Percentiles rank a stretch among this genome's conserved stretches.
These are phyloP conservation scores for Aspergillus calidoustus DNA, from an alignment of 2,329 filamentous ascomycete genomes.

Conservation along the genomic window DNA sequence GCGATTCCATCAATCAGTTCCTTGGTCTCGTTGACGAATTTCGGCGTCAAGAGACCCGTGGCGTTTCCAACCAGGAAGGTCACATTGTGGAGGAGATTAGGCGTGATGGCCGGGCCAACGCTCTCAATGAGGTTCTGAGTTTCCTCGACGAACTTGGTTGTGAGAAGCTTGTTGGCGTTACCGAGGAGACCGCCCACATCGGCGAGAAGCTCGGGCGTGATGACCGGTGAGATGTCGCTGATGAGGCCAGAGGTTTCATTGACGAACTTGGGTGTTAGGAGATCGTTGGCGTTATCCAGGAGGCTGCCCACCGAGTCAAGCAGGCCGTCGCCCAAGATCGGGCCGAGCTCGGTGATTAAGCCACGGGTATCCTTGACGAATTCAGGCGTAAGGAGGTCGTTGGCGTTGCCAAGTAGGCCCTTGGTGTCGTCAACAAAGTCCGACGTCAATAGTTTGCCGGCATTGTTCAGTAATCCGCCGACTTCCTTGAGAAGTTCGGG, in stretches of 20 bases:
- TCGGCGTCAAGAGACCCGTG: constrained; percentile 34
- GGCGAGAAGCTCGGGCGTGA: constrained; percentile 28
- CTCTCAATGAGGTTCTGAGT: constrained; percentile 26
- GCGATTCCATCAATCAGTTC: constrained; percentile 34
- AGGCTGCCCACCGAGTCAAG: constrained; percentile 18
- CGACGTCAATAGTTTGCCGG: constrained; percentile 38
- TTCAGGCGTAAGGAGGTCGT: constrained; percentile 34
- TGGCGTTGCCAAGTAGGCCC: constrained; percentile 29
- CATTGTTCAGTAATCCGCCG: constrained; percentile 29
- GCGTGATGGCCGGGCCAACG: constrained; percentile 30
- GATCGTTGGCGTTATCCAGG: constrained; percentile 24
- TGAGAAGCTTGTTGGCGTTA: constrained; percentile 33
- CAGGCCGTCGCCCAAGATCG: constrained; percentile 12
- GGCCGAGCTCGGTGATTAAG: constrained; percentile 24
- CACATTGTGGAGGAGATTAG: constrained; percentile 35
- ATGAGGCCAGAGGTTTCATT: constrained; percentile 30
- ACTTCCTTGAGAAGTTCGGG: constrained; percentile 31
- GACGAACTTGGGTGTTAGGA: constrained; percentile 30
- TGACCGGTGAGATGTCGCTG: constrained; percentile 25
- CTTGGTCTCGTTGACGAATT: constrained; percentile 37
- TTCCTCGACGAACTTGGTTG: constrained; percentile 32
- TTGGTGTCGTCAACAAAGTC: constrained; percentile 36
- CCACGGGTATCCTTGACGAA: constrained; percentile 26
- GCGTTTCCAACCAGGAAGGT: constrained; percentile 37
- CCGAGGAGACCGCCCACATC: constrained; percentile 30